These are phyloP conservation scores for Paspalum notatum DNA, from an alignment of 176 grass and related monocot species.

Conservation along the genomic window DNA sequence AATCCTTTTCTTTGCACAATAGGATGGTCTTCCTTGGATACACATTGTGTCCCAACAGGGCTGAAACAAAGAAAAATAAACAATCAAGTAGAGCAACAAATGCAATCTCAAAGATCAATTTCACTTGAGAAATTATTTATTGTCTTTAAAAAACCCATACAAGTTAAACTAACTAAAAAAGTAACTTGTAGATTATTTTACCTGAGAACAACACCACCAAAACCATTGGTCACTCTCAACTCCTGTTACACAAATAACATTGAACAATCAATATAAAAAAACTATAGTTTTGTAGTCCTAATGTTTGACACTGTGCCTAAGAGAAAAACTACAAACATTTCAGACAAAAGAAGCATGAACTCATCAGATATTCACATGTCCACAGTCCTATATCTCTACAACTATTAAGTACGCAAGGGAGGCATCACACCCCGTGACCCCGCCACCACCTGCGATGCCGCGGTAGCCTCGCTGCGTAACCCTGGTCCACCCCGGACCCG, in stretches of 20 bases:
- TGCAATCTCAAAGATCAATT: conserved; percentile 16
- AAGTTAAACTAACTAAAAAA: not conserved
- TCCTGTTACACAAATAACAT: conserved; percentile 65
- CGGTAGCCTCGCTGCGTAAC: too few relatives aligned
- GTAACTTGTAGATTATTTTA: conserved; percentile 31
- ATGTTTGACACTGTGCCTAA: not conserved
- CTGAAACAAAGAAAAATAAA: conserved; percentile 51
- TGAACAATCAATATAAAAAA: conserved; percentile 28
- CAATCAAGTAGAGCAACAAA: not conserved
- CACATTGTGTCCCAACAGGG: conserved; percentile 91
- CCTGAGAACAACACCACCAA: conserved; percentile 94
- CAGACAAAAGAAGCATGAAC: not conserved
- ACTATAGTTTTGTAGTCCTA: not conserved
- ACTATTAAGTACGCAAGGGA: too few relatives aligned
- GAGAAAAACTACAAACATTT: not conserved
- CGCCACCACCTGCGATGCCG: too few relatives aligned
- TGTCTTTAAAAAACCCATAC: not conserved
- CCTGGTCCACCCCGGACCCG: too few relatives aligned
- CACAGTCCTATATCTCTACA: not conserved
- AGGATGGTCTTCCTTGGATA: conserved; percentile 81
- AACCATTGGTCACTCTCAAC: conserved; percentile 83
- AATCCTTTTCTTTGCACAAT: conserved; percentile 88
- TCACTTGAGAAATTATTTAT: not conserved
- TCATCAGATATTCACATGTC: not conserved
- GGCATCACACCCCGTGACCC: too few relatives aligned